Evolutionary conservation across 2,329 filamentous ascomycete genomes (phyloP).

Genomic region (Monosporascus sp.): DNA sequence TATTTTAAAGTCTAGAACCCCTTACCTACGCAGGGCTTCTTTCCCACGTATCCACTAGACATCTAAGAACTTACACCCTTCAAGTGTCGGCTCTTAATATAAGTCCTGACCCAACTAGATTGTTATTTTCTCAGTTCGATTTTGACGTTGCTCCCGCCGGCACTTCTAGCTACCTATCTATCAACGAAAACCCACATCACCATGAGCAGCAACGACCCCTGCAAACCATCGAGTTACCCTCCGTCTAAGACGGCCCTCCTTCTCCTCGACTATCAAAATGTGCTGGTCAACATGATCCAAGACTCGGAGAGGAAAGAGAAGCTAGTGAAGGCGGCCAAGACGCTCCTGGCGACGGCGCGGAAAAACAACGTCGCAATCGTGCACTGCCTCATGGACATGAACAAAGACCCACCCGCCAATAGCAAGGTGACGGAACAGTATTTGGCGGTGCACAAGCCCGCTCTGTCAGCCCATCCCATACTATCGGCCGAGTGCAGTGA

Average conservation of each 20-base stretch:
- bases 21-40: no score
- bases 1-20: no score
- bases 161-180: no score
- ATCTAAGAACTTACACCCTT: no score
- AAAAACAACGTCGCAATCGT: constrained; percentile 5
- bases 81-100: no score
- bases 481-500: background rate
- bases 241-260: constrained; percentile 11
- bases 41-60: no score
- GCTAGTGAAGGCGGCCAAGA: constrained; percentile 2
- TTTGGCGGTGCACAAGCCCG: constrained; percentile 1
- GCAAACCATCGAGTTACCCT: constrained; percentile 6
- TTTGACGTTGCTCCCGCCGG: no score
- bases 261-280: constrained; percentile 9
- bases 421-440: constrained; percentile 6
- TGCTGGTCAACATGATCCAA: constrained; percentile 2
- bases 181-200: background rate
- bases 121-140: no score
- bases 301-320: constrained; percentile 1
- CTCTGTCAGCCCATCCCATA: constrained; percentile 1
- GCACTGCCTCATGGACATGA: constrained; percentile 8
- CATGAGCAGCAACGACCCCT: background rate
- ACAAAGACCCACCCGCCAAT: background rate
- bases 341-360: constrained; percentile 4
- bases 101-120: no score